Conservation (phyloP, 2,329 filamentous ascomycete species). For the Colletotrichum salicis region DNA sequence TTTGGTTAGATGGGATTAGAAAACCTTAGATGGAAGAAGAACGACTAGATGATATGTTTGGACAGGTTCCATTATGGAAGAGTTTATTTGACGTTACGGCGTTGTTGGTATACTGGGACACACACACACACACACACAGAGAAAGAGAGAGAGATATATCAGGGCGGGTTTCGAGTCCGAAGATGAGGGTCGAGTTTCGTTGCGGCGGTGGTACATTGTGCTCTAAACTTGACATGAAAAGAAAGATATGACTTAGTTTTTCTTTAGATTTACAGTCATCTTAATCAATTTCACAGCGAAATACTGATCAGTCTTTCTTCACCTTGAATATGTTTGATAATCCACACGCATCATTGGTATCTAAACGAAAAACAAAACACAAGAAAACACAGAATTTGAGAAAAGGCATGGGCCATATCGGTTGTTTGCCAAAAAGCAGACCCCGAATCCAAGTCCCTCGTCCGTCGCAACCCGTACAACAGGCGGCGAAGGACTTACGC, state of each 20-base stretch:
- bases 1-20: not conserved
- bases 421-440: not conserved
- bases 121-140: too few species aligned
- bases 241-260: not conserved
- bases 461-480: not conserved
- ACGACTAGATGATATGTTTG: not conserved
- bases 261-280: not conserved
- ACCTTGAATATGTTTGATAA: not conserved
- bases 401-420: not conserved
- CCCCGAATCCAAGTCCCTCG: not conserved
- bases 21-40: not conserved
- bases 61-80: not conserved
- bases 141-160: not conserved
- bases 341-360: not conserved
- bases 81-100: not conserved
- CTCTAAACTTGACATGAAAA: not conserved
- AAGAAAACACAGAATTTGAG: not conserved
- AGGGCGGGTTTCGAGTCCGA: not conserved
- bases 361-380: not conserved
- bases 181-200: not conserved
- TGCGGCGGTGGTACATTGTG: conserved; percentile 1
- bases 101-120: not conserved
- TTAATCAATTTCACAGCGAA: not conserved
- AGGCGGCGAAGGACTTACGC: not conserved
- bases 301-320: not conserved